These are phyloP conservation scores for Beauveria scarabaeidicola DNA, from an alignment of 2,329 filamentous ascomycete genomes.

Conservation along the genomic window DNA sequence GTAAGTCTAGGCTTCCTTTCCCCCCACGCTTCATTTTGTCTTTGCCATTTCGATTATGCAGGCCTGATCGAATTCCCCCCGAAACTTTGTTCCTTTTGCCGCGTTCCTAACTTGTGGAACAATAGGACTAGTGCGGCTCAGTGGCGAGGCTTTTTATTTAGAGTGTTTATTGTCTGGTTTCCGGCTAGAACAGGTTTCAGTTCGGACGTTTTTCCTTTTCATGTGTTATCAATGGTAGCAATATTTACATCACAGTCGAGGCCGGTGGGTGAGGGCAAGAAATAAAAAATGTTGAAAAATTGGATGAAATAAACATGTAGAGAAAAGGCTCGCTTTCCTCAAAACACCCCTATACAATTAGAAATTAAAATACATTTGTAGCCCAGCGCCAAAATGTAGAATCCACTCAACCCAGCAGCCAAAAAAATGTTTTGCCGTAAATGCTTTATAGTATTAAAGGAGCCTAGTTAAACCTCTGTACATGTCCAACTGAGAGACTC, in stretches of 20 bases:
- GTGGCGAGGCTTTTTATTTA: background rate
- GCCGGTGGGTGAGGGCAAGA: background rate
- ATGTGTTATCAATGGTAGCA: too few species aligned
- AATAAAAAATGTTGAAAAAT: background rate
- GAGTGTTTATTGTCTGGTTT: background rate
- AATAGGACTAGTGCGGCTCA: background rate
- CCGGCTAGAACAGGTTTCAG: background rate
- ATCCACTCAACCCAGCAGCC: slow-evolving; percentile 1
- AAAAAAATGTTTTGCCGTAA: slow-evolving; percentile 11
- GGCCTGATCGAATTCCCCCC: too few species aligned
- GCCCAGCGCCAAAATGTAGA: slow-evolving; percentile 13
- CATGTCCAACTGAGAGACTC: slow-evolving; percentile 25
- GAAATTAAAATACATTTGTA: slow-evolving; percentile 37
- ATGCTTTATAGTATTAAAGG: slow-evolving; percentile 23
- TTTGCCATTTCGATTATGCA: too few species aligned
- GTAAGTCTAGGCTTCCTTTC: too few species aligned
- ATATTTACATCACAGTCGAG: background rate
- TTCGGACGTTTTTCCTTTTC: background rate
- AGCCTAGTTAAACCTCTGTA: slow-evolving; percentile 30
- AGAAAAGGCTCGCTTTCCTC: slow-evolving; percentile 9
- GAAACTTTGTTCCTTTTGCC: too few species aligned
- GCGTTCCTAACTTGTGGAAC: too few species aligned
- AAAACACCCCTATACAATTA: slow-evolving; percentile 31
- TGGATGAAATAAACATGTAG: slow-evolving; percentile 6
- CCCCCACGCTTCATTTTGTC: too few species aligned